phyloP scores from a whole-genome alignment of 495 filamentous ascomycete genomes.

The Letharia lupina region DNA sequence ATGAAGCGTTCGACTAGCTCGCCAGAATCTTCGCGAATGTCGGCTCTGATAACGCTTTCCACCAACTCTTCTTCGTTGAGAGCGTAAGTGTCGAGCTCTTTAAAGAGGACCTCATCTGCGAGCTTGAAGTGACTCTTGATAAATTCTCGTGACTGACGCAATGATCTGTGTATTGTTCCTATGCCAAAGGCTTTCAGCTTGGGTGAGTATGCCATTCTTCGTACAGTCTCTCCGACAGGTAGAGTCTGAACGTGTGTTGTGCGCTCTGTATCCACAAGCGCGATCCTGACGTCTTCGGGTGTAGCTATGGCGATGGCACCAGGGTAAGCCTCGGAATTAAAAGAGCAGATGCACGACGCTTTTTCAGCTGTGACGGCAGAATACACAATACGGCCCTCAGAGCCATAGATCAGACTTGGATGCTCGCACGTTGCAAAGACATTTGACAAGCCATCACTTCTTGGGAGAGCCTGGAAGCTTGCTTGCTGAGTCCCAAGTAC shows the following conservation, averaged over 20 bases:
- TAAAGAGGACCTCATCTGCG: conserved; percentile 51
- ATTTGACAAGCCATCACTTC: conserved; percentile 55
- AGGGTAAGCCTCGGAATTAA: conserved; percentile 75
- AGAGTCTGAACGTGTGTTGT: conserved; percentile 80
- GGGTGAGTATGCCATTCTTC: conserved; percentile 78
- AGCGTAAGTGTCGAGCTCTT: conserved; percentile 42
- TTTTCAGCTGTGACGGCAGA: conserved; percentile 92
- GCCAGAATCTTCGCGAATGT: conserved; percentile 55
- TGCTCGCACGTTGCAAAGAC: conserved; percentile 93
- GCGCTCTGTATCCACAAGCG: conserved; percentile 71
- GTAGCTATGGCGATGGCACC: conserved; percentile 74
- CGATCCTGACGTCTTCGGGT: conserved; percentile 65
- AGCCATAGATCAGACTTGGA: conserved; percentile 82
- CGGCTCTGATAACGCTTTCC: conserved; percentile 72
- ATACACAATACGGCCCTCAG: conserved; percentile 81
- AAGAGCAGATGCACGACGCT: conserved; percentile 68
- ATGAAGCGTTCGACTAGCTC: conserved; percentile 68
- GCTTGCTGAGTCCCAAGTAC: conserved; percentile 81
- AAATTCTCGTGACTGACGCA: conserved; percentile 49
- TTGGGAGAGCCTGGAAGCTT: conserved; percentile 66
- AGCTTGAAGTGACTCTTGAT: conserved; percentile 54
- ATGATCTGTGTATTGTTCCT: conserved; percentile 64
- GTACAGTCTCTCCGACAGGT: conserved; percentile 69
- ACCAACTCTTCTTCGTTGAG: conserved; percentile 64
- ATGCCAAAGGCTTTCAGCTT: conserved; percentile 74